Conservation (phyloP, 2,329 filamentous ascomycete genomes). For the Pezicula carpinea region DNA sequence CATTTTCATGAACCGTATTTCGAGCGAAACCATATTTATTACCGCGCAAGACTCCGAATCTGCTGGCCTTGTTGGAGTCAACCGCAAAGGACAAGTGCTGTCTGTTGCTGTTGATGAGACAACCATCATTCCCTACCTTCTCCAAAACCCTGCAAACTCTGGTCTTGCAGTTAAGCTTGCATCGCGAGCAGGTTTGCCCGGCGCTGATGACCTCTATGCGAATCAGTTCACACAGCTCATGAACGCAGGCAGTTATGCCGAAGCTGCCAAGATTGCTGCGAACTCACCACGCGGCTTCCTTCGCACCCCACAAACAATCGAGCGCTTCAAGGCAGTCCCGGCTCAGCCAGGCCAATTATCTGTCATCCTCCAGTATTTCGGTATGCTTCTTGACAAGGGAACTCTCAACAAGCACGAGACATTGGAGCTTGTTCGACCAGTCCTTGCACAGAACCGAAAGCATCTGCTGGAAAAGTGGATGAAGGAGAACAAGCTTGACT, state of each 20-base stretch:
- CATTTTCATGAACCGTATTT: slow-evolving; percentile 99
- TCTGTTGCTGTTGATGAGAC: slow-evolving; percentile 90
- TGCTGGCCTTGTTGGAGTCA: slow-evolving; percentile 87
- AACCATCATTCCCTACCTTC: slow-evolving; percentile 87
- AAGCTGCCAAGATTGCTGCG: slow-evolving; percentile 92
- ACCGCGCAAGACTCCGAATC: slow-evolving; percentile 81
- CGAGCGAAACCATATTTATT: slow-evolving; percentile 97
- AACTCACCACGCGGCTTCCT: slow-evolving; percentile 96
- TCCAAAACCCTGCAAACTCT: slow-evolving; percentile 93
- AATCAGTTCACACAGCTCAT: slow-evolving; percentile 91
- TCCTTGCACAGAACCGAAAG: slow-evolving; percentile 89
- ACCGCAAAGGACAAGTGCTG: slow-evolving; percentile 94
- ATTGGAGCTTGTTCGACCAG: slow-evolving; percentile 86
- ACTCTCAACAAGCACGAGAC: slow-evolving; percentile 89
- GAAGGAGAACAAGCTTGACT: slow-evolving; percentile 90
- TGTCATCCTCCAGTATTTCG: slow-evolving; percentile 94
- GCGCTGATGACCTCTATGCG: slow-evolving; percentile 88
- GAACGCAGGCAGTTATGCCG: slow-evolving; percentile 71
- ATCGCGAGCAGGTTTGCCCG: slow-evolving; percentile 86
- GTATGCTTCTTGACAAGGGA: slow-evolving; percentile 94
- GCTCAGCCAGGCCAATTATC: slow-evolving; percentile 82
- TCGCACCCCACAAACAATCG: slow-evolving; percentile 90
- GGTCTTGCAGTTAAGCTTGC: slow-evolving; percentile 94
- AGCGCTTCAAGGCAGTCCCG: slow-evolving; percentile 86
- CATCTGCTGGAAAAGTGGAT: slow-evolving; percentile 98